phyloP scores from a whole-genome alignment of 1,284 basidiomycete genomes.

The Agaricales sp. region DNA sequence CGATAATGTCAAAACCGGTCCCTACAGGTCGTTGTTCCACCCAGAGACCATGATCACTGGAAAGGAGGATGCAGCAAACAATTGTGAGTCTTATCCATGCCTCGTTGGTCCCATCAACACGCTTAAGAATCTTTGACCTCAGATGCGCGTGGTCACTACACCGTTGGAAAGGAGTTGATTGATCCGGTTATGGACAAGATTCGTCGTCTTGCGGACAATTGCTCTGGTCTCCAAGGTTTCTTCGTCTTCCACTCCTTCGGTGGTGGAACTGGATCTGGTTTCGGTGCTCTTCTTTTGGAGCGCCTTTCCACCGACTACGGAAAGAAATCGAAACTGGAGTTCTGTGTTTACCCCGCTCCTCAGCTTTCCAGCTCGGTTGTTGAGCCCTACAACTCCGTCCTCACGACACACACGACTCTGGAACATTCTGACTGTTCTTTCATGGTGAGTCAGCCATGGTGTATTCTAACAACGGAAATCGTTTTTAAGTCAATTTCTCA shows the following conservation, averaged over 20 bases:
- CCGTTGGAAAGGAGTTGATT: conserved; percentile 92
- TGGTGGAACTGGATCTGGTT: conserved; percentile 98
- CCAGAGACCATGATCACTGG: conserved; percentile 98
- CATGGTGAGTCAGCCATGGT: conserved; percentile 51
- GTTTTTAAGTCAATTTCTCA: not conserved
- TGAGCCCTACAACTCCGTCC: conserved; percentile 98
- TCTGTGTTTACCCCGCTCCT: conserved; percentile 95
- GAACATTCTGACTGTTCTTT: conserved; percentile 99
- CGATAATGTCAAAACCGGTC: conserved; percentile 93
- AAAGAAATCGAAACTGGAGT: conserved; percentile 99
- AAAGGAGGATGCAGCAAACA: conserved; percentile 99
- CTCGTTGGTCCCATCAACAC: conserved; percentile 9
- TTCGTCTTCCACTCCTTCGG: conserved; percentile 99
- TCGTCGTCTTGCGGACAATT: conserved; percentile 95
- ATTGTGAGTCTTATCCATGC: conserved; percentile 54
- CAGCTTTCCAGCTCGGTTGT: conserved; percentile 95
- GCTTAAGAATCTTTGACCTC: conserved; percentile 3
- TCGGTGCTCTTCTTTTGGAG: conserved; percentile 95
- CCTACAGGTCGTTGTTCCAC: conserved; percentile 94
- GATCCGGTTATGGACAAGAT: conserved; percentile 93
- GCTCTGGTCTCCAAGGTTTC: conserved; percentile 97
- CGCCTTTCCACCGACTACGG: conserved; percentile 96
- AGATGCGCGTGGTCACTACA: conserved; percentile 98
- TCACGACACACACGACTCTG: conserved; percentile 98
- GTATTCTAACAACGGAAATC: conserved; percentile 5